These are phyloP conservation scores for Lablab purpureus DNA, from an alignment of 306 rosid species.

Conservation along the genomic window DNA sequence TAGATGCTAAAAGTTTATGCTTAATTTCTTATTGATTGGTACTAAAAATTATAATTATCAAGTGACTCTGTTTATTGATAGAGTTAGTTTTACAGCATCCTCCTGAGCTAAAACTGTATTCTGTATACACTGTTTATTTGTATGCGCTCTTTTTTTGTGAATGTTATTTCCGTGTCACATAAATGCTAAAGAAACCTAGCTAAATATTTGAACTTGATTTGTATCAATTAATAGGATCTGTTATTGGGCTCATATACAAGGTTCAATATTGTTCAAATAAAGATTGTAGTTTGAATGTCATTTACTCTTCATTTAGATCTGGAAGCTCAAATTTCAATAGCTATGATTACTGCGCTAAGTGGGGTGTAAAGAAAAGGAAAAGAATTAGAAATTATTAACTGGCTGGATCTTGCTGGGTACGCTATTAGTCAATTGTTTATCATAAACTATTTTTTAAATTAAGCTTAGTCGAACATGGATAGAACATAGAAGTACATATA, in stretches of 20 bases:
- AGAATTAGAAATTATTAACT: not conserved
- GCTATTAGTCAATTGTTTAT: not conserved
- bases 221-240: not conserved
- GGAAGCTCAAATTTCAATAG: conserved; percentile 17
- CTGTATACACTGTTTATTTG: not conserved
- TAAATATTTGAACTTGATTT: not conserved
- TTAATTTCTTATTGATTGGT: not conserved
- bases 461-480: not conserved
- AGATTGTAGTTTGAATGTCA: not conserved
- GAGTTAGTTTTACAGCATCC: not conserved
- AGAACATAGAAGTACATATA: not conserved
- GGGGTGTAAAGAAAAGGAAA: not conserved
- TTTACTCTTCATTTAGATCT: not conserved
- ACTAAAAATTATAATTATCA: not conserved
- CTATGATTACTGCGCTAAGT: not conserved
- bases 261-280: not conserved
- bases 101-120: not conserved
- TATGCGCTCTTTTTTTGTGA: not conserved
- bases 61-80: not conserved
- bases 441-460: not conserved
- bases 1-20: no score
- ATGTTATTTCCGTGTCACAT: conserved; percentile 15
- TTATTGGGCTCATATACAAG: not conserved
- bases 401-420: not conserved
- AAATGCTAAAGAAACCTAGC: not conserved